Percentiles rank a stretch among this genome's conserved stretches.
Conservation (phyloP, 2,329 filamentous ascomycete genomes). For the Escovopsis sp. region DNA sequence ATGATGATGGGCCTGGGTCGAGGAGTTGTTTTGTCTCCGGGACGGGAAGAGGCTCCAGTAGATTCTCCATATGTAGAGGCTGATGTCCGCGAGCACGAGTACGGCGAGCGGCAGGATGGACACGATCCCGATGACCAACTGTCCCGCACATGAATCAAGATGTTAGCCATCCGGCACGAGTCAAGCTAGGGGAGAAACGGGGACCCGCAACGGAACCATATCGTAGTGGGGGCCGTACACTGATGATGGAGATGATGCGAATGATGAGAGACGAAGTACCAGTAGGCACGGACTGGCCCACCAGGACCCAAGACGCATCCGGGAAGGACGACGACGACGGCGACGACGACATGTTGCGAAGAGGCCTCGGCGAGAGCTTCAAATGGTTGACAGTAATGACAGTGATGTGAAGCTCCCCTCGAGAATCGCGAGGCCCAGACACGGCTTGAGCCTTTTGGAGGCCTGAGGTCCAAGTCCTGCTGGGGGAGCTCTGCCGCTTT, state of each 20-base stretch:
- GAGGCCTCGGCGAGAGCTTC: background rate
- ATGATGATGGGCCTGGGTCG: background rate
- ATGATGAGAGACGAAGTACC: slow-evolving; percentile 20
- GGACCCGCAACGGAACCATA: background rate
- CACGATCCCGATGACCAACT: slow-evolving; percentile 31
- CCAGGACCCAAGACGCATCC: slow-evolving; percentile 12
- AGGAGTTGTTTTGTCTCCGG: slow-evolving; percentile 1
- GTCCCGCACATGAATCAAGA: background rate
- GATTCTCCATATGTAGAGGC: slow-evolving; percentile 38
- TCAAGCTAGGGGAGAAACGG: background rate
- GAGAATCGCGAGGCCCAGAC: too few species aligned
- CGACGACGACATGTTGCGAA: slow-evolving; percentile 8
- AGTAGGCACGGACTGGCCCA: slow-evolving; percentile 13
- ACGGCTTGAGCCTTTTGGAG: too few species aligned
- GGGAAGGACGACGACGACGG: slow-evolving; percentile 5
- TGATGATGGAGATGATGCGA: slow-evolving; percentile 23
- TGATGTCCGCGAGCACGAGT: slow-evolving; percentile 36
- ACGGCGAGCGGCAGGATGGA: slow-evolving; percentile 31
- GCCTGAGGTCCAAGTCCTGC: too few species aligned
- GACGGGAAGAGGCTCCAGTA: slow-evolving; percentile 10
- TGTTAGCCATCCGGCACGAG: background rate
- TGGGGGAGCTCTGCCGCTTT: too few species aligned
- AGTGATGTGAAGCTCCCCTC: too few species aligned
- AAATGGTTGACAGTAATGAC: too few species aligned
- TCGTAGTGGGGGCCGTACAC: slow-evolving; percentile 17